phyloP scores from a whole-genome alignment of 139 green algal species.

The Tetraselmis striata region DNA sequence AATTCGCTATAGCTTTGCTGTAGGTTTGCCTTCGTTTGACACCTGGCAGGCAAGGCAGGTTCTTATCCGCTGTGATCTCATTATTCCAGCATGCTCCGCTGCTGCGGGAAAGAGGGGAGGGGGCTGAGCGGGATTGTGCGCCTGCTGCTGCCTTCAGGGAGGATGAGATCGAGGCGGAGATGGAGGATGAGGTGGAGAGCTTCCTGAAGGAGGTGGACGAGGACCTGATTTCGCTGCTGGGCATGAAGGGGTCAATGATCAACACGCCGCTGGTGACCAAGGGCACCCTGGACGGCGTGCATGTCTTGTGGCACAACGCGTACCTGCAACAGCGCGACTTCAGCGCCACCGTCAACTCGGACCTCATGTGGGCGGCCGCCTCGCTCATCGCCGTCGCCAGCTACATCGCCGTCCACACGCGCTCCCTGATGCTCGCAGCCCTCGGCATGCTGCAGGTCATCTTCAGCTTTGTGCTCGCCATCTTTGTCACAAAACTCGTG shows the following conservation, averaged over 20 bases:
- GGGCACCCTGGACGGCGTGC: conserved; percentile 9
- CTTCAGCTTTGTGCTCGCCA: conserved; percentile 24
- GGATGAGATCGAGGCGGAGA: conserved; percentile 15
- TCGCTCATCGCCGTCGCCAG: conserved; percentile 19
- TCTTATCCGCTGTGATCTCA: too few species aligned
- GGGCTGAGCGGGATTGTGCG: too few species aligned
- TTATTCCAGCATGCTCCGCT: too few species aligned
- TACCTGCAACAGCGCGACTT: conserved; percentile 15
- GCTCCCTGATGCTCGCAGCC: conserved; percentile 25
- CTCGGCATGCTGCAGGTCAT: conserved; percentile 26
- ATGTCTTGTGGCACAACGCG: neutral
- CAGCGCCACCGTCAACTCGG: conserved; percentile 14
- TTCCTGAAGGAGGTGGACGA: conserved; percentile 21
- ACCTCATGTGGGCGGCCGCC: conserved; percentile 25
- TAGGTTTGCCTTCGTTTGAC: too few species aligned
- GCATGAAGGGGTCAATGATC: conserved; percentile 12
- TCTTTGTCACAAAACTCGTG: conserved; percentile 32
- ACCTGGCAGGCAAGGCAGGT: too few species aligned
- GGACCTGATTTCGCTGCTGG: conserved; percentile 13
- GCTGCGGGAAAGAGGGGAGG: too few species aligned
- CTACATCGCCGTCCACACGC: conserved; percentile 29
- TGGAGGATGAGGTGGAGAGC: conserved; percentile 11
- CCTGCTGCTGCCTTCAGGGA: conserved; percentile 11
- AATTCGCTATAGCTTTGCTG: too few species aligned
- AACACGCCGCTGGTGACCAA: conserved; percentile 3